Evolutionary conservation across 805 yeast genomes (phyloP).

Genomic region (Kodamaea laetipori): DNA sequence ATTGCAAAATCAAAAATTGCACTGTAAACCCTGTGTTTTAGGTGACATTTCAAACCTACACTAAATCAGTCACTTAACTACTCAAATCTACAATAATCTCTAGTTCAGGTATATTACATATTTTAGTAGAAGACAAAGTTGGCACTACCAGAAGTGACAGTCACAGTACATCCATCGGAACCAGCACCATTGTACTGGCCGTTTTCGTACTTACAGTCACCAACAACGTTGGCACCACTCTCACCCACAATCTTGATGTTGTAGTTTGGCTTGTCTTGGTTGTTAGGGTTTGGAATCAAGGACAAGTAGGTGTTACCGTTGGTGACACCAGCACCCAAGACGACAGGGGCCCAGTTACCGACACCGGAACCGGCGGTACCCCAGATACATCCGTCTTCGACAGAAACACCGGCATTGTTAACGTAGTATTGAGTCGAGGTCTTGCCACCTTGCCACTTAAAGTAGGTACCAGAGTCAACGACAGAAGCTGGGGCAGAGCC

Average conservation of each 20-base stretch:
- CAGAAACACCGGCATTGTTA: conserved; percentile 73
- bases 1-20: no score
- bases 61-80: no score
- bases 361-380: conserved; percentile 57
- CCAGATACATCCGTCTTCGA: conserved; percentile 73
- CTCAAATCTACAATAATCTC: no score
- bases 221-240: conserved; percentile 40
- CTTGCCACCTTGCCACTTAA: conserved; percentile 59
- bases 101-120: conserved; percentile 3
- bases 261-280: conserved; percentile 45
- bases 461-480: conserved; percentile 61
- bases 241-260: conserved; percentile 47
- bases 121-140: conserved; percentile 55
- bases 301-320: conserved; percentile 66
- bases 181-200: conserved; percentile 54
- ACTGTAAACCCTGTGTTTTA: no score
- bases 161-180: conserved; percentile 79
- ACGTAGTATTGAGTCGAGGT: conserved; percentile 78
- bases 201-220: conserved; percentile 45
- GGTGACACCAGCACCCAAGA: conserved; percentile 73
- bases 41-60: no score
- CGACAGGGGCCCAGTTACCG: conserved; percentile 83
- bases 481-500: conserved; percentile 54
- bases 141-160: conserved; percentile 61
- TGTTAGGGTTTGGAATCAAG: conserved; percentile 78